phyloP scores from a whole-genome alignment of 2,329 filamentous ascomycete species.

The Chaetomium globosum region DNA sequence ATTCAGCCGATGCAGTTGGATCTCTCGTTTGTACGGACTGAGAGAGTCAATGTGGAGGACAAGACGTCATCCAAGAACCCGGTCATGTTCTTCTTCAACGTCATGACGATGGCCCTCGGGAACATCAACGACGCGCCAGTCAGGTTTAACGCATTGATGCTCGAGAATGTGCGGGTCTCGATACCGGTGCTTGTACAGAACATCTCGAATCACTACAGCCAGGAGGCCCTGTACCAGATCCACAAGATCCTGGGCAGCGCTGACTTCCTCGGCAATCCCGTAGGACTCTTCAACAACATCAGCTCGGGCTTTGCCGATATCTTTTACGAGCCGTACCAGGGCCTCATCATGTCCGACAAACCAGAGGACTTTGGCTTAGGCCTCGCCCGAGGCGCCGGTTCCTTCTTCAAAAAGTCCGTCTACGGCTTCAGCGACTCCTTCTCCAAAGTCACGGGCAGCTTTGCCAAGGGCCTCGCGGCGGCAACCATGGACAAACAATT shows the following conservation, averaged over 20 bases:
- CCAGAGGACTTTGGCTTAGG: constrained; percentile 94
- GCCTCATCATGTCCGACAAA: constrained; percentile 91
- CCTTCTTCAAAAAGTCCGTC: constrained; percentile 97
- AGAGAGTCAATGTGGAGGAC: constrained; percentile 94
- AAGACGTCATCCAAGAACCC: constrained; percentile 89
- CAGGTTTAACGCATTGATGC: constrained; percentile 85
- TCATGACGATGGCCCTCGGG: constrained; percentile 98
- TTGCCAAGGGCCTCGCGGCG: constrained; percentile 93
- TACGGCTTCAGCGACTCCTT: constrained; percentile 97
- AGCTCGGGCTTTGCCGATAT: constrained; percentile 96
- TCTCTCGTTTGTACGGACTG: constrained; percentile 93
- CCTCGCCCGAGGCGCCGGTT: constrained; percentile 94
- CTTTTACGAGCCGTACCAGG: constrained; percentile 98
- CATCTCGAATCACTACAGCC: constrained; percentile 91
- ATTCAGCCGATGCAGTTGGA: constrained; percentile 98
- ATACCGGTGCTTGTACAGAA: constrained; percentile 81
- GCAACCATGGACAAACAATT: constrained; percentile 98
- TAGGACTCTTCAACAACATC: constrained; percentile 97
- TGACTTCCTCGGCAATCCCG: constrained; percentile 95
- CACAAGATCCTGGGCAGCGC: constrained; percentile 97
- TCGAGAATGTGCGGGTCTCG: constrained; percentile 94
- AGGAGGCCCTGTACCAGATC: constrained; percentile 92
- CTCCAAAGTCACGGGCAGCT: constrained; percentile 94
- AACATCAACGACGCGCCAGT: constrained; percentile 98
- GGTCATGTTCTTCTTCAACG: constrained; percentile 97